Evolutionary conservation across 208 protist species (phyloP).

Genomic region (Crithidia mellificae): DNA sequence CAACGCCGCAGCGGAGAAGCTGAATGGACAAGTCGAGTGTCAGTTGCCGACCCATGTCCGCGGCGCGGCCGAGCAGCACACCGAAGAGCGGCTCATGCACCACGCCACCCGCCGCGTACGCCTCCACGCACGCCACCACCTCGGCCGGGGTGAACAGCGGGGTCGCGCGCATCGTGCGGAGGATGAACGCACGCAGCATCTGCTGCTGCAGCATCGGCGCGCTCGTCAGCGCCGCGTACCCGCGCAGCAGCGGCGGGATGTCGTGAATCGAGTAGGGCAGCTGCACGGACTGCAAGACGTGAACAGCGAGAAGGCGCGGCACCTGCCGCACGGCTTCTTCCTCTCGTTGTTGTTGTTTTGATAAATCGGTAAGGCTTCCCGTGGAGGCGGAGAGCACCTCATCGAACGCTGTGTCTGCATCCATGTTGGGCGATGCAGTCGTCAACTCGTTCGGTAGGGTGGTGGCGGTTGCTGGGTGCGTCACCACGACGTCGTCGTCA

Average conservation of each 20-base stretch:
- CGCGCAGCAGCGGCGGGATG: constrained; percentile 50
- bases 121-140: constrained; percentile 71
- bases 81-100: constrained; percentile 77
- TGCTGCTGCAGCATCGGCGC: constrained; percentile 35
- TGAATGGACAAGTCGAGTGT: constrained; percentile 68
- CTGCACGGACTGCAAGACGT: constrained; percentile 47
- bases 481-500: background rate
- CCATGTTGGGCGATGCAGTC: too few relatives aligned
- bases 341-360: too few relatives aligned
- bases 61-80: constrained; percentile 65
- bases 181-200: constrained; percentile 63
- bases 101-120: constrained; percentile 57
- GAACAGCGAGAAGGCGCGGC: constrained; percentile 40
- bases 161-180: constrained; percentile 55
- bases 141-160: constrained; percentile 47
- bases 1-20: constrained; percentile 62
- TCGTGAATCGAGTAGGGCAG: constrained; percentile 38
- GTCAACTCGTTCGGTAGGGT: too few relatives aligned
- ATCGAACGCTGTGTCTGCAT: too few relatives aligned
- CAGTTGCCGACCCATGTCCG: constrained; percentile 56
- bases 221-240: constrained; percentile 46
- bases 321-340: constrained; percentile 27
- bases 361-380: too few relatives aligned
- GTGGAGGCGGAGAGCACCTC: too few relatives aligned
- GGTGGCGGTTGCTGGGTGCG: too few relatives aligned